A percentile compares a stretch with the other conserved stretches of the same genome.
phyloP scores from a whole-genome alignment of 345 rosid genomes.

The Linum trigynum region DNA sequence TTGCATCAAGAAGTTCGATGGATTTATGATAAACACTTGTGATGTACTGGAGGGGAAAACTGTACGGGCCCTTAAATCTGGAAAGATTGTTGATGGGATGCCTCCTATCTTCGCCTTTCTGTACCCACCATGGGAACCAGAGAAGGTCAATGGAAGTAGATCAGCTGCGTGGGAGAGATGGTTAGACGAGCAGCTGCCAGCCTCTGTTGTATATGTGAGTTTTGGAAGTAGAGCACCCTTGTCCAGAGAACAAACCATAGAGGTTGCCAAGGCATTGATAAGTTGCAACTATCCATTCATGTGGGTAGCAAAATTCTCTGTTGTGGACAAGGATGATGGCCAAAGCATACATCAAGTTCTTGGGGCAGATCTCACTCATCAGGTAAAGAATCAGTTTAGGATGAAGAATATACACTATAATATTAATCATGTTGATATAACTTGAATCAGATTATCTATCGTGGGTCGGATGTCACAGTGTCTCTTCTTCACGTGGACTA shows the following conservation, averaged over 20 bases:
- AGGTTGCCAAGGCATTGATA: not conserved
- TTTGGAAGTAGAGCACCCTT: not conserved
- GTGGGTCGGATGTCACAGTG: too few relatives aligned
- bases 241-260: not conserved
- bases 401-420: too few relatives aligned
- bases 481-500: too few relatives aligned
- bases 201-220: not conserved
- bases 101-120: too few relatives aligned
- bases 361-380: not conserved
- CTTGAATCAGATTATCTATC: too few relatives aligned
- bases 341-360: not conserved
- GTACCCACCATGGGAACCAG: not conserved
- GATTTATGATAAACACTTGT: not conserved
- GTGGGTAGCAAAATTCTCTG: not conserved
- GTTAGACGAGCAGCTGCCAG: not conserved
- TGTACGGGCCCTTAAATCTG: not conserved
- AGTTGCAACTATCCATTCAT: not conserved
- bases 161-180: not conserved
- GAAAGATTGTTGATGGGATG: not conserved
- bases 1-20: not conserved
- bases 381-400: too few relatives aligned
- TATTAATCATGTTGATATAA: too few relatives aligned
- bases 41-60: not conserved
- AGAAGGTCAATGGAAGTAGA: not conserved
- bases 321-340: not conserved